Evolutionary conservation across 2,329 filamentous ascomycete species (phyloP).

Genomic region (Sphaceloma murrayae): DNA sequence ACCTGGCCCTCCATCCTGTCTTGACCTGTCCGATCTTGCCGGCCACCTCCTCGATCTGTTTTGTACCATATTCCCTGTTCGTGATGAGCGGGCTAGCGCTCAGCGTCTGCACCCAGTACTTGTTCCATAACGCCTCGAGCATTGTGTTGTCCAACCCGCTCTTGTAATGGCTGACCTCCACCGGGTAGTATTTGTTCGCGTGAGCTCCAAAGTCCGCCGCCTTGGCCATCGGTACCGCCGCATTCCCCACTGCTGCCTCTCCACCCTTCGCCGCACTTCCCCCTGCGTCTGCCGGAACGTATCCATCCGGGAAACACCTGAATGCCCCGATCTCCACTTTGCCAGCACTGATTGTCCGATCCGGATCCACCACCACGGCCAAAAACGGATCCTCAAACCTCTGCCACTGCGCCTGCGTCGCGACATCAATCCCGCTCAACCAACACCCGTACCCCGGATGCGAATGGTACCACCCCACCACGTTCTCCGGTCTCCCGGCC

Average conservation of each 20-base stretch:
- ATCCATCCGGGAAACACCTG: slow-evolving; percentile 71
- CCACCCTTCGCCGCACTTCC: slow-evolving; percentile 24
- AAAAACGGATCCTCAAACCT: slow-evolving; percentile 81
- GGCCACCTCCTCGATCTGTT: slow-evolving; percentile 81
- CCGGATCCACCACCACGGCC: slow-evolving; percentile 91
- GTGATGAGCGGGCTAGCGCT: slow-evolving; percentile 83
- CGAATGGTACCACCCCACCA: slow-evolving; percentile 95
- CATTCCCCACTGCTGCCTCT: slow-evolving; percentile 48
- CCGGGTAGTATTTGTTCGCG: slow-evolving; percentile 76
- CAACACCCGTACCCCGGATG: slow-evolving; percentile 98
- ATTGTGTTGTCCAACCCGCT: slow-evolving; percentile 80
- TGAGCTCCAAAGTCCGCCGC: slow-evolving; percentile 94
- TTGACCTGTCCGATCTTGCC: slow-evolving; percentile 57
- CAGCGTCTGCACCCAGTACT: slow-evolving; percentile 96
- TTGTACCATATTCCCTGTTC: slow-evolving; percentile 86
- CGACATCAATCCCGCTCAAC: slow-evolving; percentile 92
- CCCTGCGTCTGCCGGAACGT: slow-evolving; percentile 42
- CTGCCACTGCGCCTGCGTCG: slow-evolving; percentile 79
- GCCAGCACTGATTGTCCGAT: slow-evolving; percentile 85
- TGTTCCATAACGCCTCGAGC: slow-evolving; percentile 89
- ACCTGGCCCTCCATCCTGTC: slow-evolving; percentile 27
- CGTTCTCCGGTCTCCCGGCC: slow-evolving; percentile 74
- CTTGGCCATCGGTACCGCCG: slow-evolving; percentile 82
- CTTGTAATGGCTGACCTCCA: slow-evolving; percentile 92
- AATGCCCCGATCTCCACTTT: slow-evolving; percentile 98